A percentile compares a stretch with the other conserved stretches of the same genome.
These are phyloP conservation scores for Gleditsia sinensis DNA, from an alignment of 306 rosid species.

Conservation along the genomic window DNA sequence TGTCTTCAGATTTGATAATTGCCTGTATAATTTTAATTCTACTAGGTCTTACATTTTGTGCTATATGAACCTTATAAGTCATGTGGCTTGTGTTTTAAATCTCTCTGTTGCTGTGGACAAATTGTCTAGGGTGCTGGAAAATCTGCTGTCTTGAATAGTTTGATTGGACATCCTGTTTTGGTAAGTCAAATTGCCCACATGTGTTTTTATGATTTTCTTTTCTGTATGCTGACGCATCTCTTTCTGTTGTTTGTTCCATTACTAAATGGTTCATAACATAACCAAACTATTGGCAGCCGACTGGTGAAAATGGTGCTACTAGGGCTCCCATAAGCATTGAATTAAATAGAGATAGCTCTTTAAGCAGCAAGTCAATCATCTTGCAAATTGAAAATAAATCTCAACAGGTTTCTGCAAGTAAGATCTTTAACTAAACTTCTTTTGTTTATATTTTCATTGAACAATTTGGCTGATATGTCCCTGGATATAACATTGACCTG, in stretches of 20 bases:
- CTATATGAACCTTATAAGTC: neutral
- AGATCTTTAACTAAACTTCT: conserved; percentile 32
- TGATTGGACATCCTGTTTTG: conserved; percentile 97
- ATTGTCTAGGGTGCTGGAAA: conserved; percentile 88
- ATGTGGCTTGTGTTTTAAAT: neutral
- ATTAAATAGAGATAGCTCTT: conserved; percentile 77
- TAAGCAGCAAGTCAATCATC: conserved; percentile 87
- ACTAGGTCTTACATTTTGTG: neutral
- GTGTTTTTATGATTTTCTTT: neutral
- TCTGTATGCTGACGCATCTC: neutral
- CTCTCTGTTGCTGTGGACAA: neutral
- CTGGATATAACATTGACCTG: neutral
- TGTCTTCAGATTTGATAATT: neutral
- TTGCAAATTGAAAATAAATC: conserved; percentile 93
- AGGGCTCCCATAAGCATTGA: conserved; percentile 95
- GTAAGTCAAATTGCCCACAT: conserved; percentile 47
- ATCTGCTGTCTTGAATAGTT: conserved; percentile 89
- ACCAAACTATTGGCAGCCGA: conserved; percentile 61
- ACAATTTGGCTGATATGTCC: neutral
- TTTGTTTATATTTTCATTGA: conserved; percentile 9
- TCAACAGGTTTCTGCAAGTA: conserved; percentile 97
- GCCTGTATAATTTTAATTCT: neutral
- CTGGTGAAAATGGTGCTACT: conserved; percentile 98
- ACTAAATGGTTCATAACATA: neutral
- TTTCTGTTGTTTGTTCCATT: neutral